Base-by-base conservation (phyloP, 2,329 filamentous ascomycete species). In the Septoria linicola region DNA sequence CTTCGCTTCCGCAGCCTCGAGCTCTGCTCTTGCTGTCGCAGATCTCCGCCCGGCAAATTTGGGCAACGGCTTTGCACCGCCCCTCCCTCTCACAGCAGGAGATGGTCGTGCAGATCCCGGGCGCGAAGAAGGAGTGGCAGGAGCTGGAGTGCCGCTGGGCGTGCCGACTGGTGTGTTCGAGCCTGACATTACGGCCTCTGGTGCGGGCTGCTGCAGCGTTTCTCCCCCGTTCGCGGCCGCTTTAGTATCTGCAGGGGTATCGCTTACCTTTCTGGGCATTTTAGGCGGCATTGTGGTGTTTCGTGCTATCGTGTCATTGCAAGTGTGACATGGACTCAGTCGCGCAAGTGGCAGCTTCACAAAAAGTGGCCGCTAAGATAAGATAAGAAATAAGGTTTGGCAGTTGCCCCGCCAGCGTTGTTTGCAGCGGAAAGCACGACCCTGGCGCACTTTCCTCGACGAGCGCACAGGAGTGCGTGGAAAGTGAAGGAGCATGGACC, bases 21-120 rank as follows among this genome's bases (percentile, higher is more conserved):
- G 63, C 41, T 73, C 72, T 23, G 71, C 72, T 50, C 73, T 66
- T 39, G 72, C 70, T 35, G 71, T 69, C 54, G 74, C 73, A 53
- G 71, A 76, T 47, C 74, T 63, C 45, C 74, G 67, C 10, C 71
- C 72, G 13, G 67, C 71, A 50, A 73, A 74, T 31, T 70, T 71
- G 3, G 74, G 74, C 43, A 68, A 66, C 30, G 30, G 58, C 39
- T 61, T 57, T 10, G 59, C 51, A 2, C 52, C 57, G 37, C 56
- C 47, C 17, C 57, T 58, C 21, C 53, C 47, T 31, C 53, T 41
- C 7, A 45, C 40, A 25, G 57, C 43, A 4, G 58, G 46, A 19
- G 51, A 53, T 14, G 57, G 54, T 36, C 54, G 54, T 23, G 53
- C 27, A 14, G 58, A 53, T 8, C 25, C 44, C 27, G 36, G 31